Evolutionary conservation across 225 moss, liverwort and hornwort species (phyloP).

Genomic region (Sphagnum contortum): DNA sequence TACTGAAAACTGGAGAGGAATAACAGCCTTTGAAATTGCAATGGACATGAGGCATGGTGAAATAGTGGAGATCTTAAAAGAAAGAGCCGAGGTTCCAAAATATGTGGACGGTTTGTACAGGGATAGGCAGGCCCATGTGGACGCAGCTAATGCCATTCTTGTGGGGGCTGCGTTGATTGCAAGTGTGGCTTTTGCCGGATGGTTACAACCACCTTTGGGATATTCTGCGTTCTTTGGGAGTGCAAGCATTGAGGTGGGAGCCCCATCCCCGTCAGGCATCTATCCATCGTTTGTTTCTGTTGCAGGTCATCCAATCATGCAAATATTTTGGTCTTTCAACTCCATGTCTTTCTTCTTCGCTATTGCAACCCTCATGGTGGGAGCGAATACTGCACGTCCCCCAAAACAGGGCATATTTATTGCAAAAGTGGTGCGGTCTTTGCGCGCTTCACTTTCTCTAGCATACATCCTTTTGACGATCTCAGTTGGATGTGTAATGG

Average conservation of each 20-base stretch:
- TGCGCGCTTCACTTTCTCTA: conserved; percentile 11
- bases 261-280: conserved; percentile 2
- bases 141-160: conserved; percentile 40
- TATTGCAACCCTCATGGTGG: too few relatives aligned
- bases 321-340: conserved; percentile 31
- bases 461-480: conserved; percentile 14
- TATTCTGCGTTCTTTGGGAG: too few relatives aligned
- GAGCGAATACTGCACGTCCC: conserved; percentile 11
- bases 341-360: conserved; percentile 30
- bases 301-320: conserved; percentile 15
- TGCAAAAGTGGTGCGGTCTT: conserved; percentile 11
- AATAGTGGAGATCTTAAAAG: conserved; percentile 25
- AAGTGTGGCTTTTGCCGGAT: too few relatives aligned
- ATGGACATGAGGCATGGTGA: conserved; percentile 17
- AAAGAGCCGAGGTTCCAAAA: conserved; percentile 32
- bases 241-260: too few relatives aligned
- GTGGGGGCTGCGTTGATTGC: too few relatives aligned
- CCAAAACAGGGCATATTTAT: conserved; percentile 12
- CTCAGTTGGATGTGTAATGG: conserved; percentile 17
- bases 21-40: conserved; percentile 19
- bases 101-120: conserved; percentile 36
- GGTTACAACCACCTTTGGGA: conserved; percentile 40
- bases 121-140: conserved; percentile 49
- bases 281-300: conserved; percentile 19
- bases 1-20: conserved; percentile 23